Evolutionary conservation across 176 grass and related monocot species (phyloP), one percentile per base, ranked within the genome.

Genomic region (Raddia guianensis): DNA sequence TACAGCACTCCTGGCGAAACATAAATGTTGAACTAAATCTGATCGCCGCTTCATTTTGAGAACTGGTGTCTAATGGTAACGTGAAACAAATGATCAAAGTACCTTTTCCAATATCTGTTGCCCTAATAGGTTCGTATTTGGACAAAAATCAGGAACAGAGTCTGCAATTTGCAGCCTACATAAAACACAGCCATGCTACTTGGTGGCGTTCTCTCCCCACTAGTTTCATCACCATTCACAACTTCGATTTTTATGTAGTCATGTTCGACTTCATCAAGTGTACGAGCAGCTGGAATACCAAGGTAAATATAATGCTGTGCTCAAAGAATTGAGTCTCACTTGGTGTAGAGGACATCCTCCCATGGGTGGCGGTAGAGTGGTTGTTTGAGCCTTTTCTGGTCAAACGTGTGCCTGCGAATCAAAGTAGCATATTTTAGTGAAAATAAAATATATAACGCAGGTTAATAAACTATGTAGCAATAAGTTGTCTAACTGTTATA

Each of bases 311-410:
- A 63, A 65, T 21, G 11, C 10, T 13, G 10, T 77, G 58, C 49
- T 55, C 58, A 79, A 82, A 84, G 63, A 88, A 84, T 48, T 73
- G 18, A 15, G 53, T 76, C 81, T 99, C 86, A 99, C 69, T 99
- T 95, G 91, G 96, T 95, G 88, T 99, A 99, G 27, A 99, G 88
- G 68, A 99, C 96, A 79, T 99, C 96, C 74, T 99, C 96, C 96
- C 96, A 99, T 11, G 96, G 92, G 67, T 99, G 92, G 27, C 96
- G 96, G 84, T 99, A 99, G 19, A 99, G 92, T 21, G 92, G 96
- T 68, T 99, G 96, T 72, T 99, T 99, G 6, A 99, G 84, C 78
- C 96, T 94, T 86, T 99, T 99, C 76, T 99, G 96, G 60, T 99
- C 96, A 46, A 99, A 99, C 33, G 96, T 95, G 78, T 99, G 96